A percentile compares a stretch with the other conserved stretches of the same genome.
phyloP scores from a whole-genome alignment of 2,329 filamentous ascomycete species.

The Neoscytalidium dimidiatum region DNA sequence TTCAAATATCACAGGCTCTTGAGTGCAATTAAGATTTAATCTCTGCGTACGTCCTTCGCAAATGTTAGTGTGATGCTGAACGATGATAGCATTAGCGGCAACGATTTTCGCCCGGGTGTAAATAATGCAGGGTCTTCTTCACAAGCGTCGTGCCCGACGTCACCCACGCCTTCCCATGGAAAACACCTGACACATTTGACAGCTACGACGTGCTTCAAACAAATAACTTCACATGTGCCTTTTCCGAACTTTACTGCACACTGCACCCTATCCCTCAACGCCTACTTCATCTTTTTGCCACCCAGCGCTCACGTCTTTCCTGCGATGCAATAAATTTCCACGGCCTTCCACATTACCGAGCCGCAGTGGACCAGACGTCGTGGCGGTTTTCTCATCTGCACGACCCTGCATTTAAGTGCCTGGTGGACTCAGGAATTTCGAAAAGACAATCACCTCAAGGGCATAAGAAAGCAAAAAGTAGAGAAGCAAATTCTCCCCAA shows the following conservation, averaged over 20 bases:
- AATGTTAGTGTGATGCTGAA: not conserved
- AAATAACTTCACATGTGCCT: not conserved
- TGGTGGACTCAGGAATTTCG: not conserved
- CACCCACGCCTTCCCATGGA: not conserved
- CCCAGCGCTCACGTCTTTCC: not conserved
- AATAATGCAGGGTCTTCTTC: not conserved
- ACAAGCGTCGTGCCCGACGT: not conserved
- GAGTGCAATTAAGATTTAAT: no score
- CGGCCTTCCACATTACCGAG: not conserved
- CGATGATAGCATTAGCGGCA: not conserved
- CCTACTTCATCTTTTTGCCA: not conserved
- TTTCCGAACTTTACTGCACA: not conserved
- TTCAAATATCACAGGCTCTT: no score
- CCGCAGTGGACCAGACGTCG: not conserved
- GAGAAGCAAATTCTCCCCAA: not conserved
- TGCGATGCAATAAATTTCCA: slow-evolving; percentile 1
- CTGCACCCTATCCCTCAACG: no score
- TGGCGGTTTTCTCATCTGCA: not conserved
- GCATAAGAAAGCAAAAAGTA: not conserved
- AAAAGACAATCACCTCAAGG: not conserved
- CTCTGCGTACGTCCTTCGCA: not conserved
- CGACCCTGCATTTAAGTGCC: no score
- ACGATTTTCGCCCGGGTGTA: not conserved
- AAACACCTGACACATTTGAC: not conserved
- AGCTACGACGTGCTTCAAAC: not conserved